phyloP scores from a whole-genome alignment of 148 eudicot genomes.

The Rhododendron henanense region DNA sequence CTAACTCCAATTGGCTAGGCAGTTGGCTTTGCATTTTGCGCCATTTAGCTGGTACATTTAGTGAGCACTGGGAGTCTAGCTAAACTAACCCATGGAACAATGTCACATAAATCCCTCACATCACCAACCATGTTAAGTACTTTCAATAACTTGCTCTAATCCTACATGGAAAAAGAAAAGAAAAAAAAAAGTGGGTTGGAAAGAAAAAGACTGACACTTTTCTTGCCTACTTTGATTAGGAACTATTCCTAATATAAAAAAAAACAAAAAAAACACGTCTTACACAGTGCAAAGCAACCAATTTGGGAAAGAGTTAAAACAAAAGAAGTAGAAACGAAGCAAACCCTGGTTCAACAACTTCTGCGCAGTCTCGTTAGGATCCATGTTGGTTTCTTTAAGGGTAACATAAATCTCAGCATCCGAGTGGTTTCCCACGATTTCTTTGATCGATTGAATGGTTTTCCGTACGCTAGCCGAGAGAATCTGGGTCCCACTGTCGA shows the following conservation, averaged over 20 bases:
- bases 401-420: constrained; percentile 68
- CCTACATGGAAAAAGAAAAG: not conserved
- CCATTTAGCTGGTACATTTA: not conserved
- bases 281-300: not conserved
- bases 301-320: not conserved
- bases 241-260: not conserved
- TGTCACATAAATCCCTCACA: not conserved
- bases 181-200: not conserved
- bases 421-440: constrained; percentile 64
- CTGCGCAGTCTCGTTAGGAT: constrained; percentile 67
- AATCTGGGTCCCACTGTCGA: constrained; percentile 49
- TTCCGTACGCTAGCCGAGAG: constrained; percentile 40
- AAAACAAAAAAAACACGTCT: not conserved
- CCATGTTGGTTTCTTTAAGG: constrained; percentile 72
- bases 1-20: not conserved
- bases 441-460: constrained; percentile 67
- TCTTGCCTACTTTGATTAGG: not conserved
- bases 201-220: not conserved
- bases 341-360: constrained; percentile 78
- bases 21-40: not conserved
- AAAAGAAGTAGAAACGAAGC: not conserved
- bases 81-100: not conserved
- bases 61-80: not conserved
- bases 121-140: not conserved
- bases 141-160: not conserved